Evolutionary conservation across 2,329 filamentous ascomycete species (phyloP), one percentile per base, ranked within the genome.

Genomic region (Macroventuria anomochaeta): DNA sequence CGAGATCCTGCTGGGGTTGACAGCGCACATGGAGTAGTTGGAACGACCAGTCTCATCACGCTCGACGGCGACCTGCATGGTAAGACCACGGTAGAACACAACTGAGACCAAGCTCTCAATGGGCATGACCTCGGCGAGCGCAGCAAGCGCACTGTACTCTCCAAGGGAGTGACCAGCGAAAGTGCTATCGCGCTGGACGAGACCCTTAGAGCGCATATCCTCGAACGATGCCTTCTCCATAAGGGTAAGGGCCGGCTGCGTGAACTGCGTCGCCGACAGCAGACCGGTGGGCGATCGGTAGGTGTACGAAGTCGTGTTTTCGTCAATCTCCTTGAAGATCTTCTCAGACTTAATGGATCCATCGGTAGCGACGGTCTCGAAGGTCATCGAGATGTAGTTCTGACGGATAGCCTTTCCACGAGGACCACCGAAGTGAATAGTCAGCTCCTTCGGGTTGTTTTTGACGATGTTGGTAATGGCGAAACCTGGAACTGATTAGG

Each of bases 191-290:
- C 91, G 85, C 67, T 96, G 92, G 26, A 99, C 93, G 28, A 99
- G 85, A 57, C 96, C 95, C 84, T 96, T 97, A 68, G 92, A 85
- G 72, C 91, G 91, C 95, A 99, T 97, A 76, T 99, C 96, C 79
- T 97, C 95, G 67, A 99, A 99, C 69, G 91, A 96, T 55, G 95
- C 95, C 85, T 99, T 99, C 83, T 99, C 95, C 96, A 99, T 99
- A 42, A 99, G 84, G 0, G 95, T 99, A 67, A 99, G 81, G 43
- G 95, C 95, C 28, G 95, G 95, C 78, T 99, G 95, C 0, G 95
- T 99, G 81, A 99, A 99, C 74, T 99, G 95, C 4, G 95, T 99
- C 3, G 96, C 95, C 31, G 95, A 99, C 32, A 99, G 84, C 47
- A 99, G 85, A 69, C 95, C 95, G 2, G 91, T 96, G 1, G 95